Conservation (phyloP, 2,329 filamentous ascomycete species). For the Oidium heveae region DNA sequence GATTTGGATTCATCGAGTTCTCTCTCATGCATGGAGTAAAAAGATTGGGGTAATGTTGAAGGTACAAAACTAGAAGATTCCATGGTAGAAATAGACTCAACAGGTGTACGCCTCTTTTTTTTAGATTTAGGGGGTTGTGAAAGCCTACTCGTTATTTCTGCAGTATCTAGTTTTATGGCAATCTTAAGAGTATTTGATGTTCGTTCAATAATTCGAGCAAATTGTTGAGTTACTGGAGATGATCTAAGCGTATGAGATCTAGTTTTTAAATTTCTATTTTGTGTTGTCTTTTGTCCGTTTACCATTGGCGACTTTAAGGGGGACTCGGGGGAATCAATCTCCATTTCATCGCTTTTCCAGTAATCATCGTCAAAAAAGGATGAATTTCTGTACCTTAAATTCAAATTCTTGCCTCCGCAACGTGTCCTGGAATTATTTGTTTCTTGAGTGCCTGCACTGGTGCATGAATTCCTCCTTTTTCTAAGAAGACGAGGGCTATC, state of each 20-base stretch:
- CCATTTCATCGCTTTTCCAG: constrained; percentile 3
- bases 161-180: constrained; percentile 29
- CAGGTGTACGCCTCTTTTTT: constrained; percentile 17
- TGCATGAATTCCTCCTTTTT: constrained; percentile 58
- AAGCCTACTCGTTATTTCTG: constrained; percentile 34
- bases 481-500: constrained; percentile 56
- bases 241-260: constrained; percentile 17
- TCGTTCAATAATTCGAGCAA: constrained; percentile 16
- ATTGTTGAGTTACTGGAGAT: constrained; percentile 14
- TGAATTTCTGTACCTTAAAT: constrained; percentile 5
- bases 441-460: constrained; percentile 29
- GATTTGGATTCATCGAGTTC: constrained; percentile 73
- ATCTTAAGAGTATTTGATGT: constrained; percentile 22
- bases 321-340: constrained; percentile 1
- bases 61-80: constrained; percentile 13
- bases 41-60: constrained; percentile 42
- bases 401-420: constrained; percentile 8
- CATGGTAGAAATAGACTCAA: constrained; percentile 17
- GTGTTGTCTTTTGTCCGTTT: too few relatives aligned
- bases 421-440: constrained; percentile 26
- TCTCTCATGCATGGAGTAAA: constrained; percentile 72
- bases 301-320: not conserved
- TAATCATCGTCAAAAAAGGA: constrained; percentile 1
- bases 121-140: constrained; percentile 31
- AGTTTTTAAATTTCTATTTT: too few relatives aligned